Conservation (phyloP, 2,329 filamentous ascomycete genomes). For the Annulohypoxylon truncatum region DNA sequence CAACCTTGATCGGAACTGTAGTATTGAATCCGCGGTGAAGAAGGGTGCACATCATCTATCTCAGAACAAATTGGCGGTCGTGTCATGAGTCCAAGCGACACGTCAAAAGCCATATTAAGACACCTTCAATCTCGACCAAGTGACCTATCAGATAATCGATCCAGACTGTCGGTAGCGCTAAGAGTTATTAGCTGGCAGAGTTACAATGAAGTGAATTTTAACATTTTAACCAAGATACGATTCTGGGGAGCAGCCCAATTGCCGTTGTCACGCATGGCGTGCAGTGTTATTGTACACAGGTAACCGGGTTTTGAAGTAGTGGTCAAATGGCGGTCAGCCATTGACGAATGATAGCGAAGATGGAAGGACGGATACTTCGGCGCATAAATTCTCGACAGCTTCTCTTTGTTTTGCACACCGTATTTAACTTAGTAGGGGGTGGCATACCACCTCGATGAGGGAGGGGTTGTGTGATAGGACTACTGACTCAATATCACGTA, state of each 20-base stretch:
- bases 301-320: constrained; percentile 8
- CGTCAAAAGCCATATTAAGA: constrained; percentile 27
- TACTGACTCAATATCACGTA: not conserved
- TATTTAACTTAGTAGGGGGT: not conserved
- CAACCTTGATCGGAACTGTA: constrained; percentile 4
- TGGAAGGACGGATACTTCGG: not conserved
- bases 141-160: constrained; percentile 19
- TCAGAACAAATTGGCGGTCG: not conserved
- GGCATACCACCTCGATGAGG: constrained; percentile 3
- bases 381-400: constrained; percentile 1
- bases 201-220: constrained; percentile 5
- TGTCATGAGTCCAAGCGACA: constrained; percentile 8
- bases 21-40: constrained; percentile 5
- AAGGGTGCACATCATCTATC: not conserved
- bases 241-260: constrained; percentile 15
- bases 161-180: constrained; percentile 14
- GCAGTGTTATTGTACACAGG: constrained; percentile 9
- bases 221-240: not conserved
- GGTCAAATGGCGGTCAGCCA: constrained; percentile 29
- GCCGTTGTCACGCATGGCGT: constrained; percentile 4
- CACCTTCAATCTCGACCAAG: not conserved
- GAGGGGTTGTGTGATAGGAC: constrained; percentile 4
- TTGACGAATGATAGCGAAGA: constrained; percentile 6
- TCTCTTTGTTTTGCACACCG: not conserved
- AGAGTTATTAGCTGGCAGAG: constrained; percentile 2